These are phyloP conservation scores for Trichophyton benhamiae DNA, from an alignment of 2,329 filamentous ascomycete genomes.

Conservation along the genomic window DNA sequence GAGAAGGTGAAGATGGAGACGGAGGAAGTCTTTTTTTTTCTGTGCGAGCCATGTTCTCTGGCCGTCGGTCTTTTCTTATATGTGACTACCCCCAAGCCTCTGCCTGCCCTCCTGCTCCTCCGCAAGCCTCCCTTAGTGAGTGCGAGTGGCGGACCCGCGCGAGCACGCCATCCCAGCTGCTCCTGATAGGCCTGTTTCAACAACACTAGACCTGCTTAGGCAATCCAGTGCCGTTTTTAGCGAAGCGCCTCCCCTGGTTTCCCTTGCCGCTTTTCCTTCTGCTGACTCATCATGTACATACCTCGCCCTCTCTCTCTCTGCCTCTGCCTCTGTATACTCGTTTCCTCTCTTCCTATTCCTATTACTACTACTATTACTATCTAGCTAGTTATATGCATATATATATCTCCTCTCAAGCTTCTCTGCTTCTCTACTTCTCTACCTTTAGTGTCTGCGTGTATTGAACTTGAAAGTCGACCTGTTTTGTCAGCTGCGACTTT, in stretches of 20 bases:
- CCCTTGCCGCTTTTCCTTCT: neutral
- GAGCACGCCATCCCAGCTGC: neutral
- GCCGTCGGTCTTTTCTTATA: neutral
- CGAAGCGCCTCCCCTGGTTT: neutral
- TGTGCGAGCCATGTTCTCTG: neutral
- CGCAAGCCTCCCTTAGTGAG: neutral
- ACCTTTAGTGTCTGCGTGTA: neutral
- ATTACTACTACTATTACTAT: neutral
- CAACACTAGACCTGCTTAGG: neutral
- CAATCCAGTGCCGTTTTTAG: neutral
- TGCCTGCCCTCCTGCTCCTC: neutral
- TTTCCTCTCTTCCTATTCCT: neutral
- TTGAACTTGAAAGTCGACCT: neutral
- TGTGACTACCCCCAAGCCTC: neutral
- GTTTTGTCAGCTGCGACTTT: neutral
- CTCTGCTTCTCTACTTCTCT: too few species aligned
- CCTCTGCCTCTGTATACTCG: neutral
- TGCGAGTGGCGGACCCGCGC: neutral
- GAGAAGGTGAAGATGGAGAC: too few species aligned
- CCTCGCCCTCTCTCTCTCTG: neutral
- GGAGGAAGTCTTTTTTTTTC: neutral
- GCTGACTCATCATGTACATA: neutral
- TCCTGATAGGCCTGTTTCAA: slow-evolving; percentile 1
- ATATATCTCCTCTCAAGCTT: too few species aligned
- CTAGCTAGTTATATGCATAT: neutral